Evolutionary conservation across 352 stramenopile species (phyloP).

Genomic region (Globisporangium lucens): DNA sequence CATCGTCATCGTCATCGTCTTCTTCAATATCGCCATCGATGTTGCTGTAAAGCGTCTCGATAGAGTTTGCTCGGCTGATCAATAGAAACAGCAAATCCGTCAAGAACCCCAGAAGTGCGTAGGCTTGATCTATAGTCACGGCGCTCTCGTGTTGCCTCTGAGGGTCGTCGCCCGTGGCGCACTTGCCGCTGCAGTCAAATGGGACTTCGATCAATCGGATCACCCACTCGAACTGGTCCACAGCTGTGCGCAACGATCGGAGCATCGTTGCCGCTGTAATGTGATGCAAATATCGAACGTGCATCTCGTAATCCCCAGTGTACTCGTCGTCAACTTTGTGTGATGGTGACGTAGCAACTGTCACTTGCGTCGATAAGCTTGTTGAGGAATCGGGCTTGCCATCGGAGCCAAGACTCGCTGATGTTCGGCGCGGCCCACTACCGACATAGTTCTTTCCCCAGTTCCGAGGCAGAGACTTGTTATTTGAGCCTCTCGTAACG

Average conservation of each 20-base stretch:
- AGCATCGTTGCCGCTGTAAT: constrained; percentile 39
- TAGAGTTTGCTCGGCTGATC: constrained; percentile 43
- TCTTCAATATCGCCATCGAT: constrained; percentile 22
- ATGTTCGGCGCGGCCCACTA: constrained; percentile 27
- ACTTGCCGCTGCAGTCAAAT: constrained; percentile 20
- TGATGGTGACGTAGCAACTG: not conserved
- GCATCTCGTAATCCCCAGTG: constrained; percentile 19
- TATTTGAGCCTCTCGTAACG: constrained; percentile 15
- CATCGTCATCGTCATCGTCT: constrained; percentile 18
- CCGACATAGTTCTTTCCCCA: constrained; percentile 60
- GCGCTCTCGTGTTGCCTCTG: not conserved
- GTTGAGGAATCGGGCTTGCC: constrained; percentile 13
- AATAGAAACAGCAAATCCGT: constrained; percentile 58
- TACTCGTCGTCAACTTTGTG: constrained; percentile 5
- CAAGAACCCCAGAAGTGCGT: constrained; percentile 47
- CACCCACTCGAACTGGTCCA: constrained; percentile 55
- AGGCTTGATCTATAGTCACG: constrained; percentile 36
- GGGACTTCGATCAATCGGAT: constrained; percentile 39
- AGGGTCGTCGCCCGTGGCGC: constrained; percentile 1
- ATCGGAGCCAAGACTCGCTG: constrained; percentile 21
- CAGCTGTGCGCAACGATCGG: constrained; percentile 37
- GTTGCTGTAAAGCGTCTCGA: constrained; percentile 32
- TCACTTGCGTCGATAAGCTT: not conserved
- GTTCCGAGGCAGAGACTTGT: constrained; percentile 56
- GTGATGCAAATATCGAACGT: constrained; percentile 37